Evolutionary conservation across 345 rosid genomes (phyloP), one percentile per base, ranked within the genome.

Genomic region (Linum lewisii): DNA sequence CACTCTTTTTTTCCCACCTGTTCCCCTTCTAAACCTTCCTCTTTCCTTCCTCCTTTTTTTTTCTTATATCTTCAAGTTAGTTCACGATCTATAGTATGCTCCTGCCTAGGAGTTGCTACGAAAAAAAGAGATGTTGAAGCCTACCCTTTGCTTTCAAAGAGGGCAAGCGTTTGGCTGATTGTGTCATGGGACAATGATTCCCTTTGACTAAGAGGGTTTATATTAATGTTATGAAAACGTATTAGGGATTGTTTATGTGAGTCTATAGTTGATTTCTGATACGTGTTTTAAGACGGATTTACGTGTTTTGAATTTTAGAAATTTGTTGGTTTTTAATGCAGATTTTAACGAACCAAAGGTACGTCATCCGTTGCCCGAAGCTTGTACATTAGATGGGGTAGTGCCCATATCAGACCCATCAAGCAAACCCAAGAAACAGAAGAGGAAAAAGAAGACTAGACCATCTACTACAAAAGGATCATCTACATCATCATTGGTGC

Each of bases 371-470:
- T 11, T 42, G 53, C 54, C 81, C 1, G 60, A 61, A 2, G 68
- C 75, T 34, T 29, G 34, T 8, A 58, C 69, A 18, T 66, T 77
- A 50, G 72, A 42, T 21, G 80, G 73, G 6, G 20, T 15, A 51
- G 15, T 56, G 20, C 62, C 73, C n/a, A 37, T 72, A 0, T 51
- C 75, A 1, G 79, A 76, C 62, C 66, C 65, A 55, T 73, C 80
- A 14, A 74, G 50, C 55, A 23, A 66, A 60, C 73, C 86, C 3
- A 85, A 81, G 78, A 81, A 79, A 59, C 66, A 72, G 13, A 82
- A 64, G 64, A 65, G 86, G 64, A 81, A 73, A 66, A 85, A 79
- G 79, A 80, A 75, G 72, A 59, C 69, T 26, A 45, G 65, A 6
- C 25, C 65, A 58, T 65, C 80, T n/a, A 65, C 86, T 56, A 69